Evolutionary conservation across 2,329 filamentous ascomycete genomes (phyloP).

Genomic region (Trichoderma endophyticum): DNA sequence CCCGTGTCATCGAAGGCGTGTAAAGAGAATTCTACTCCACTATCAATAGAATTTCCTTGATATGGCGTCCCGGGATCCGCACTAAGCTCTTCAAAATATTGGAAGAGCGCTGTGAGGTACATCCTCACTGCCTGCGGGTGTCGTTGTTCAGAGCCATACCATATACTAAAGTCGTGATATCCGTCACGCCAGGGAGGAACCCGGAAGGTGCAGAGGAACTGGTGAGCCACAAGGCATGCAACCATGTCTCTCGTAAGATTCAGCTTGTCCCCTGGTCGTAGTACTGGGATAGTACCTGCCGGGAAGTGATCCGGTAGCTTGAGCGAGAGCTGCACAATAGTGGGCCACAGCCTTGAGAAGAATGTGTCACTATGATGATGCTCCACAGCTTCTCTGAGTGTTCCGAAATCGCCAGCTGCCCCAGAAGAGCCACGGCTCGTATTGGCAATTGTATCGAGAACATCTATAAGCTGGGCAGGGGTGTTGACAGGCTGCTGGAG

Average conservation of each 20-base stretch:
- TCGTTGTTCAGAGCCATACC: conserved; percentile 33
- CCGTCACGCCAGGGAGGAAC: conserved; percentile 25
- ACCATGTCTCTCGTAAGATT: conserved; percentile 26
- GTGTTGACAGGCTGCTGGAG: conserved; percentile 19
- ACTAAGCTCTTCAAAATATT: conserved; percentile 27
- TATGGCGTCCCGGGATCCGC: neutral
- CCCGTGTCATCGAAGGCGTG: neutral
- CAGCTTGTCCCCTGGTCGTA: conserved; percentile 20
- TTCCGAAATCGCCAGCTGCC: conserved; percentile 24
- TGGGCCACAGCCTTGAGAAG: conserved; percentile 24
- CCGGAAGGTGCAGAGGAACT: conserved; percentile 31
- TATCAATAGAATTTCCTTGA: neutral
- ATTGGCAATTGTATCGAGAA: conserved; percentile 30
- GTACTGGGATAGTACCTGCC: conserved; percentile 19
- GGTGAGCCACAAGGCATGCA: conserved; percentile 32
- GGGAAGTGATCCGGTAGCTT: conserved; percentile 25
- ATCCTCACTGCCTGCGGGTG: conserved; percentile 29
- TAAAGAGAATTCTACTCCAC: conserved; percentile 25
- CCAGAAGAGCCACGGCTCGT: conserved; percentile 21
- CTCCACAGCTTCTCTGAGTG: conserved; percentile 21
- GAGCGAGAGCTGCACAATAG: conserved; percentile 25
- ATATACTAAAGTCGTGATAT: conserved; percentile 34
- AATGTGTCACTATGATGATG: conserved; percentile 5
- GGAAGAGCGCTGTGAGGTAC: conserved; percentile 32
- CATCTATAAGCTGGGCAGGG: conserved; percentile 25